Evolutionary conservation across 1,139 yeast genomes (phyloP), one percentile per base, ranked within the genome.

Genomic region (Schizosaccharomyces versatilis): DNA sequence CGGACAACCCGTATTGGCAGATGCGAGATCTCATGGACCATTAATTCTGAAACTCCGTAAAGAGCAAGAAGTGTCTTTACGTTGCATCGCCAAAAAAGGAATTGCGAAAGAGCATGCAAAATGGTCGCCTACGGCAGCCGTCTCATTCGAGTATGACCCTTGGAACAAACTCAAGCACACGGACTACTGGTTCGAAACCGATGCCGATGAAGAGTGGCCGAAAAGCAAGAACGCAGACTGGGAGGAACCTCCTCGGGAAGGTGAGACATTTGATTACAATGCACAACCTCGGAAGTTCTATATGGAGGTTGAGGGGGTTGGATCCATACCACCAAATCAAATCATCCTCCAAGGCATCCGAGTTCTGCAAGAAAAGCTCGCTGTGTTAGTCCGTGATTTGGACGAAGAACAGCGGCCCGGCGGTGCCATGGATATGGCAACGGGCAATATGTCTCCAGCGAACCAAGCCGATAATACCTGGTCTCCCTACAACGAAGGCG

Each of bases 81-180:
- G 83, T 60, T 90, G 99, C 69, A 83, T 90, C 60, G 98, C 99
- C 55, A 90, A 93, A 68, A 90, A 58, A 57, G 98, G 99, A 51
- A 90, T 93, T 59, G 88, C 97, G 51, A 90, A 93, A 67, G 99
- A 90, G 67, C 99, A 90, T 65, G 96, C 98, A 54, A 90, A 90
- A 66, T 90, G 98, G 98, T 81, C 94, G 6, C 96, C 98, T 1
- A 84, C 94, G 62, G 77, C 96, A 0, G 98, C 98, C n/a, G 76
- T 93, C 56, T 97, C 94, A 32, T 90, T 90, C 64, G 99, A 90
- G 69, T 90, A 90, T 65, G 99, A 90, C 66, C 99, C 99, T n/a
- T 90, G 95, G 94, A 90, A 90, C 69, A 93, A 90, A 69, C 74
- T 93, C 62, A 81, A 82, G 64, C 98, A 90, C 66, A 90, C 98